These are phyloP conservation scores for Lachnellula willkommii DNA, from an alignment of 2,329 filamentous ascomycete genomes.

Conservation along the genomic window DNA sequence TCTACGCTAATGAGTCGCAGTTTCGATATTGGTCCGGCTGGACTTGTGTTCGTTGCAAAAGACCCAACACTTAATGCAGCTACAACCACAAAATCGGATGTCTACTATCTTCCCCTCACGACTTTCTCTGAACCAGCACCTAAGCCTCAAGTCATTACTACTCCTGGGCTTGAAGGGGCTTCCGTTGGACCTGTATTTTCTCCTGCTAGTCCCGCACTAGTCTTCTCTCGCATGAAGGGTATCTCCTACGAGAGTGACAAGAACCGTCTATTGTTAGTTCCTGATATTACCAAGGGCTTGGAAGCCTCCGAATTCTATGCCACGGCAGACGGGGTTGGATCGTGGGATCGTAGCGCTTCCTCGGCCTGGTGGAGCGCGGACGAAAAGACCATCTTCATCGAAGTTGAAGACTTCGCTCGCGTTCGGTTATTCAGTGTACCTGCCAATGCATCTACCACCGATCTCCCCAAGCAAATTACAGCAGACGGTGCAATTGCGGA, in stretches of 20 bases:
- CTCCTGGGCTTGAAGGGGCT: slow-evolving; percentile 21
- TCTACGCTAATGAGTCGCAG: slow-evolving; percentile 8
- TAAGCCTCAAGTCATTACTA: slow-evolving; percentile 13
- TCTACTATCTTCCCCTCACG: slow-evolving; percentile 22
- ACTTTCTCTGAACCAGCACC: slow-evolving; percentile 19
- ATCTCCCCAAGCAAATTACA: slow-evolving; percentile 12
- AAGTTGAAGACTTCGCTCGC: slow-evolving; percentile 62
- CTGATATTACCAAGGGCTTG: slow-evolving; percentile 50
- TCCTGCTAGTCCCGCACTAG: slow-evolving; percentile 60
- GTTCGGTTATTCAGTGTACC: slow-evolving; percentile 54
- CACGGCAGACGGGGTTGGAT: slow-evolving; percentile 53
- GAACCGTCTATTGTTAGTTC: slow-evolving; percentile 58
- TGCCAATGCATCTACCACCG: slow-evolving; percentile 36
- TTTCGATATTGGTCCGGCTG: slow-evolving; percentile 17
- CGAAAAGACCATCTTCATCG: slow-evolving; percentile 59
- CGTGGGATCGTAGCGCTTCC: slow-evolving; percentile 53
- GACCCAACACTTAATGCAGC: slow-evolving; percentile 32
- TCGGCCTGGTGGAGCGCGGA: slow-evolving; percentile 50
- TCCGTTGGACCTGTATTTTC: slow-evolving; percentile 59
- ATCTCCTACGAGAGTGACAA: slow-evolving; percentile 77
- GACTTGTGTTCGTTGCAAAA: slow-evolving; percentile 51
- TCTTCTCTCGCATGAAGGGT: slow-evolving; percentile 70
- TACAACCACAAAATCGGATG: slow-evolving; percentile 23
- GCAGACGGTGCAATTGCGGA: slow-evolving; percentile 11
- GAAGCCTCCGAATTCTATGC: slow-evolving; percentile 55